Base-by-base conservation (phyloP, 176 grass and related monocot species). In the Rhynchospora pubera region DNA sequence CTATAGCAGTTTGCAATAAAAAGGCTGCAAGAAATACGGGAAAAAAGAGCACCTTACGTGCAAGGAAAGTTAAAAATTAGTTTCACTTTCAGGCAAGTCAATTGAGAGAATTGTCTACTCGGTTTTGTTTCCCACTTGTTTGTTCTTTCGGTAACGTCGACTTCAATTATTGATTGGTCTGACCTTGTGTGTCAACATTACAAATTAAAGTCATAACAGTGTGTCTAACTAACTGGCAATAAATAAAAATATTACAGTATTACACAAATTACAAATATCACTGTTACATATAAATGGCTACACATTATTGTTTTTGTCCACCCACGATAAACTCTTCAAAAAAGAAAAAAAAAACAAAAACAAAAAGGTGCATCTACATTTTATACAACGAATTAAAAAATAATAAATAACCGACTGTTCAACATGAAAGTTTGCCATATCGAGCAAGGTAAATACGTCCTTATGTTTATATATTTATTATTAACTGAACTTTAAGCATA, bases 371-470 rank as follows among this genome's bases (percentile, higher is more conserved):
- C 42, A 82, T 62, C 79, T 82, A 65, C 79, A 82, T 32, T 82
- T 66, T 82, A 46, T 82, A 82, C 79, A 82, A 82, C 59, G 79
- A 82, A 82, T 82, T 66, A 82, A 82, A 82, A 62, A 56, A 77
- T 77, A 77, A 77, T 5, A 76, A 76, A 74, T 26, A 74, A 32
- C 13, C 23, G 51, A 77, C 72, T 7, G 7, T 34, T 30, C 47
- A 51, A 55, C 53, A 39, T 32, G 23, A 52, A 73, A 52, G 70
- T 52, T 53, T 53, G 23, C 22, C 71, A 75, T 55, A 53, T 51
- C 21, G 22, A 53, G 11, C 64, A 75, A 67, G 16, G 42, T 6
- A 75, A 77, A 56, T 77, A 77, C 51, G 13, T 48, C 72, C 48
- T 30, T 55, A 77, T 56, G 71, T 76, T 73, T 73, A 73, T 73